Evolutionary conservation across 805 yeast genomes (phyloP).

Genomic region (Ogataea wickerhamii): DNA sequence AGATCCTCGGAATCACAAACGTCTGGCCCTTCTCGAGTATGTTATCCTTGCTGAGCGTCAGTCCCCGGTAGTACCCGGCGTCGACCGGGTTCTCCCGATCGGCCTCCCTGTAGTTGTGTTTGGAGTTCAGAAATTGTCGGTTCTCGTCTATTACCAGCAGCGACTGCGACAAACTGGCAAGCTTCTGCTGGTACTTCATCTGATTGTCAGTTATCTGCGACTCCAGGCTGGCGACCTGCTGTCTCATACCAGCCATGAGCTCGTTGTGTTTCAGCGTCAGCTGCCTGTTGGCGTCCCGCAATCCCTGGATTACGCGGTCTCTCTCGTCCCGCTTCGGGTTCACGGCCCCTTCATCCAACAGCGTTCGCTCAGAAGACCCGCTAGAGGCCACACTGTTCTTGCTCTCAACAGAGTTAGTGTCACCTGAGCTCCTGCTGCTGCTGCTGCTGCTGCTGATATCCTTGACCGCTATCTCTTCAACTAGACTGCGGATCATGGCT

Average conservation of each 20-base stretch:
- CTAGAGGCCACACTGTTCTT: slow-evolving; percentile 12
- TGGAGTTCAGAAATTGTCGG: slow-evolving; percentile 16
- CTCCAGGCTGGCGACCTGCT: slow-evolving; percentile 17
- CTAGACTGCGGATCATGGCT: slow-evolving; percentile 20
- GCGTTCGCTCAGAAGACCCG: slow-evolving; percentile 11
- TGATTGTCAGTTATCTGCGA: slow-evolving; percentile 11
- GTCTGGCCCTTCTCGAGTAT: slow-evolving; percentile 17
- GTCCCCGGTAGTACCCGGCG: slow-evolving; percentile 1
- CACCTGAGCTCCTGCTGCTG: slow-evolving; percentile 9
- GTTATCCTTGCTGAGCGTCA: slow-evolving; percentile 8
- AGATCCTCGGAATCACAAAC: too few relatives aligned
- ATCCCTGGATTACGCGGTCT: slow-evolving; percentile 6
- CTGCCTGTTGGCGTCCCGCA: slow-evolving; percentile 6
- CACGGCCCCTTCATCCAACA: slow-evolving; percentile 7
- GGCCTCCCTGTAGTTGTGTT: neutral
- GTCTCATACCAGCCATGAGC: slow-evolving; percentile 4
- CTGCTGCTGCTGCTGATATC: slow-evolving; percentile 1
- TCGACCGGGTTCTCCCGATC: neutral
- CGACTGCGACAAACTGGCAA: slow-evolving; percentile 19
- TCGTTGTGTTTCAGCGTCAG: slow-evolving; percentile 5
- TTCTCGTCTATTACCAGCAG: slow-evolving; percentile 20
- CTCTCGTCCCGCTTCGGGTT: slow-evolving; percentile 1
- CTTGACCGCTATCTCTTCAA: slow-evolving; percentile 17
- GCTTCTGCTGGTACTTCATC: slow-evolving; percentile 15
- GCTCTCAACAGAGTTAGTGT: slow-evolving; percentile 1